phyloP scores from a whole-genome alignment of 768 basidiomycete species.

The Amanita subjunquillea region DNA sequence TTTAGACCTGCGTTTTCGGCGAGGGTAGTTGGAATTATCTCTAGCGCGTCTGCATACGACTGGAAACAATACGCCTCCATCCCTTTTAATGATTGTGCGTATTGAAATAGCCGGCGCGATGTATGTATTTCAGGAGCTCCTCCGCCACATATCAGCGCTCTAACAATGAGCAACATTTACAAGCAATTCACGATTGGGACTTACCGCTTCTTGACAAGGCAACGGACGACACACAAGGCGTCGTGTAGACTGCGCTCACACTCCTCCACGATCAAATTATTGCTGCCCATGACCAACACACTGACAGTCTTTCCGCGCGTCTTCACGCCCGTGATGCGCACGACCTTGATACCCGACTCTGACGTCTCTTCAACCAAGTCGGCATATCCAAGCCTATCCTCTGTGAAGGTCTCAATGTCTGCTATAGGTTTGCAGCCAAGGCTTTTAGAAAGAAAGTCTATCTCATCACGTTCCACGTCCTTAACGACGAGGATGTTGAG shows the following conservation, averaged over 20 bases:
- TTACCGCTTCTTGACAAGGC: slow-evolving; percentile 96
- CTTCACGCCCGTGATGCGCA: slow-evolving; percentile 90
- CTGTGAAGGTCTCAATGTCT: slow-evolving; percentile 95
- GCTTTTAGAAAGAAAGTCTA: slow-evolving; percentile 92
- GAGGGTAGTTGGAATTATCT: slow-evolving; percentile 94
- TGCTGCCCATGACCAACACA: slow-evolving; percentile 90
- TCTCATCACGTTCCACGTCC: slow-evolving; percentile 97
- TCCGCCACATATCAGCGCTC: slow-evolving; percentile 91
- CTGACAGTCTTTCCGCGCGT: slow-evolving; percentile 92
- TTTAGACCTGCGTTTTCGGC: slow-evolving; percentile 98
- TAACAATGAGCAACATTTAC: slow-evolving; percentile 7
- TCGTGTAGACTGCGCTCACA: slow-evolving; percentile 97
- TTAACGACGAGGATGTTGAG: slow-evolving; percentile 95
- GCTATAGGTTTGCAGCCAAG: slow-evolving; percentile 93
- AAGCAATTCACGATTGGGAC: slow-evolving; percentile 12
- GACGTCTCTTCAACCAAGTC: slow-evolving; percentile 89
- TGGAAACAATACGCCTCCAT: slow-evolving; percentile 99
- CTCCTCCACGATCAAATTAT: slow-evolving; percentile 90
- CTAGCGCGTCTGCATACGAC: slow-evolving; percentile 94
- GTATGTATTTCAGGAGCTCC: slow-evolving; percentile 98
- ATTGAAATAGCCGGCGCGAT: slow-evolving; percentile 81
- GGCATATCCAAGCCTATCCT: slow-evolving; percentile 95
- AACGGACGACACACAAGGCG: slow-evolving; percentile 96
- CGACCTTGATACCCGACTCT: slow-evolving; percentile 79
- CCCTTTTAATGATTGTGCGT: slow-evolving; percentile 88